Evolutionary conservation across 805 yeast genomes (phyloP), one percentile per base, ranked within the genome.

Genomic region (Myxozyma vanderwaltii): DNA sequence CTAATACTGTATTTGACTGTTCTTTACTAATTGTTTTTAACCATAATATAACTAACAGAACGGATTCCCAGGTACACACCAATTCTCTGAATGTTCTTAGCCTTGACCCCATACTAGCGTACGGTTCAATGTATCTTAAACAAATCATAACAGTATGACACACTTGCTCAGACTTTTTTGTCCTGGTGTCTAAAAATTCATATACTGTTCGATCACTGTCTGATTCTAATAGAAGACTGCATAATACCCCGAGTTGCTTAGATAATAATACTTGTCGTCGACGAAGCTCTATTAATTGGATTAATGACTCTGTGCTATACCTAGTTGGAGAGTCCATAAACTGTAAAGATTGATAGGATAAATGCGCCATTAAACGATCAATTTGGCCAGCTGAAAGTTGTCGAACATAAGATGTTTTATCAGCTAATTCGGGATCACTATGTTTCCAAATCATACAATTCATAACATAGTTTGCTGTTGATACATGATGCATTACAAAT

Each of bases 61-160:
- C 49, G 3, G 56, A 41, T 29, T 51, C 56, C 49, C 56, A 41
- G 15, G 56, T 41, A 27, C 56, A 51, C 49, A 51, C 10, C 23
- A 51, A 21, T 21, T 41, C 56, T 17, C 43, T 44, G 19, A 51
- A 29, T 6, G 49, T 41, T 15, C 36, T 33, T 6, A 51, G n/a
- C 13, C 35, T 36, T 27, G 41, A 13, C 15, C 39, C 39, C 29
- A 19, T 8, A 17, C 21, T 17, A 4, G 45, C 19, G 19, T 51
- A 51, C 49, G 56, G 56, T 35, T 27, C 5, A n/a, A 51, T 27
- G 26, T 51, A 51, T 35, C 10, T 13, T 19, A 51, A 24, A 31
- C 56, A 51, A n/a, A 17, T 33, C 3, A 45, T 10, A 7, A 51
- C 27, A 2, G 56, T 43, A 33, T 35, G 26, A 26, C 48, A 39